A percentile compares a stretch with the other conserved stretches of the same genome.
phyloP scores from a whole-genome alignment of 1,139 yeast species.

The Sugiyamaella grinbergsii region DNA sequence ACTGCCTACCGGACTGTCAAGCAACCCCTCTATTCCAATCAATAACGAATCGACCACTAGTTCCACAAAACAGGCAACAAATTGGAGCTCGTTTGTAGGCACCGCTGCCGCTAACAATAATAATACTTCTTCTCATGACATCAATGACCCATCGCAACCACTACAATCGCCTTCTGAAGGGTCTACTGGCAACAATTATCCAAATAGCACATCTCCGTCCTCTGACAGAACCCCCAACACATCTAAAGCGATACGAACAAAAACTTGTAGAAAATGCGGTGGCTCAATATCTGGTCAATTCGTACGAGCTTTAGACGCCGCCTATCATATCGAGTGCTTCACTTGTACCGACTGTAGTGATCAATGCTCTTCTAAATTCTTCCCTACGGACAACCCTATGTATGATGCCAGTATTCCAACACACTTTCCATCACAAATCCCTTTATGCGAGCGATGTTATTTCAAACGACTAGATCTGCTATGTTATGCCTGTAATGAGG shows the following conservation, averaged over 20 bases:
- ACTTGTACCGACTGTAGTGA: conserved; percentile 79
- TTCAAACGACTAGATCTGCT: conserved; percentile 80
- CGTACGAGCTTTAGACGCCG: conserved; percentile 77
- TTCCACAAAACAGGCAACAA: neutral
- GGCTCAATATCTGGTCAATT: conserved; percentile 74
- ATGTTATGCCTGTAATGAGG: conserved; percentile 81
- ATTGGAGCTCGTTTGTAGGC: conserved; percentile 16
- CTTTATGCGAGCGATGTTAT: conserved; percentile 91
- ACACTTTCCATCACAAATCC: conserved; percentile 50
- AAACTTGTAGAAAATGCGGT: conserved; percentile 63
- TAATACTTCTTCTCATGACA: conserved; percentile 2
- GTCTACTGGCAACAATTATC: conserved; percentile 2
- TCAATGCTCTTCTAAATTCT: conserved; percentile 72
- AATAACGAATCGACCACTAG: neutral
- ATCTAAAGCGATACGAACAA: conserved; percentile 18
- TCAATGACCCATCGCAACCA: neutral
- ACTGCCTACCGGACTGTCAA: too few species aligned
- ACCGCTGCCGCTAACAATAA: neutral
- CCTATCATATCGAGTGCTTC: conserved; percentile 87
- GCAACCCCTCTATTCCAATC: neutral
- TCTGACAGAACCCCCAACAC: conserved; percentile 3
- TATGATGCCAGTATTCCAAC: conserved; percentile 39
- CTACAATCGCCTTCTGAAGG: conserved; percentile 2
- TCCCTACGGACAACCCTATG: conserved; percentile 51
- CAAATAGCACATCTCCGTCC: conserved; percentile 3